A percentile compares a stretch with the other conserved stretches of the same genome.
Evolutionary conservation across 805 yeast species (phyloP).

Genomic region (Metschnikowia chrysomelidarum): DNA sequence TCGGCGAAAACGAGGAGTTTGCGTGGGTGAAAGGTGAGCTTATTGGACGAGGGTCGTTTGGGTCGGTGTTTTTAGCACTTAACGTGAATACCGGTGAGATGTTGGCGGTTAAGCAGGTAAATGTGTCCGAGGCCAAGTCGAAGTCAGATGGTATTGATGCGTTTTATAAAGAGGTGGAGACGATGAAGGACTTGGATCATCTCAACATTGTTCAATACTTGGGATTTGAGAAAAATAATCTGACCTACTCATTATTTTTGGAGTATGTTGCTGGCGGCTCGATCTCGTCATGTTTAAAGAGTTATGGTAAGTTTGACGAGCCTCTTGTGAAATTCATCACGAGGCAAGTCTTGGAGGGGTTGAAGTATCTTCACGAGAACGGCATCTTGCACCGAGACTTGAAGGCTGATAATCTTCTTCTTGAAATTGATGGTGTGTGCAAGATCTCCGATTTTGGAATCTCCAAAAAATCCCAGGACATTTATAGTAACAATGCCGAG

Average conservation of each 20-base stretch:
- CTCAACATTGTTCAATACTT: constrained; percentile 91
- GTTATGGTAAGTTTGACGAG: constrained; percentile 85
- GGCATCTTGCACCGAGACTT: constrained; percentile 92
- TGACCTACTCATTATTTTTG: constrained; percentile 78
- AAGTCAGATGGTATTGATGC: constrained; percentile 70
- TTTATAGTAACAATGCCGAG: constrained; percentile 86
- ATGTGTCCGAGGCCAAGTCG: constrained; percentile 38
- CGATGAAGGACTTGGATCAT: constrained; percentile 92
- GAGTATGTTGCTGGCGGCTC: constrained; percentile 99
- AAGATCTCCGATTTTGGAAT: constrained; percentile 97
- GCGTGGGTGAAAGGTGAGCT: constrained; percentile 98
- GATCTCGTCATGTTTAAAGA: constrained; percentile 78
- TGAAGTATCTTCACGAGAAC: constrained; percentile 80
- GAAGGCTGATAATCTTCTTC: constrained; percentile 86
- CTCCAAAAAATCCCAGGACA: constrained; percentile 71
- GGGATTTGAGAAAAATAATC: constrained; percentile 80
- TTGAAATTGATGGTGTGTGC: constrained; percentile 90
- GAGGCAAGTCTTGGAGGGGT: constrained; percentile 76
- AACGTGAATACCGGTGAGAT: constrained; percentile 97
- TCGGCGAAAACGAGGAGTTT: constrained; percentile 72
- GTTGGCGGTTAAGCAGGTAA: constrained; percentile 97
- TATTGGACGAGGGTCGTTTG: constrained; percentile 96
- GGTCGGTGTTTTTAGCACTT: constrained; percentile 85
- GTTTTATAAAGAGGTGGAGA: constrained; percentile 84
- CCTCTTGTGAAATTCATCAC: constrained; percentile 68